Evolutionary conservation across 2,329 filamentous ascomycete genomes (phyloP).

Genomic region (Pseudogymnoascus sp.): DNA sequence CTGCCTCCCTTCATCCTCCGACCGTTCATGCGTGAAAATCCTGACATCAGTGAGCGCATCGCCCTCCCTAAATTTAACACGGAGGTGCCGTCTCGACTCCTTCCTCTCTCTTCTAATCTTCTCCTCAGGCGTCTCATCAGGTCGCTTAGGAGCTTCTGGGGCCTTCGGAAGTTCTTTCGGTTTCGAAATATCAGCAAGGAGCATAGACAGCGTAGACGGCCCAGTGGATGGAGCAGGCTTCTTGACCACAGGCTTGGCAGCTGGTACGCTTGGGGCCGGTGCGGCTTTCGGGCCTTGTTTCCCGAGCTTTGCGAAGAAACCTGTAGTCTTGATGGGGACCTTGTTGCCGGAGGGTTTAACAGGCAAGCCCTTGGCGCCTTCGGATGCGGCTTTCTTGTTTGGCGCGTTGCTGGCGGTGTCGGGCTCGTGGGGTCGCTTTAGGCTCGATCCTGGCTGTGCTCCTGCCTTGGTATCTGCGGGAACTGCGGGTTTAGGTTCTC

Average conservation of each 20-base stretch:
- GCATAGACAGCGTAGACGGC: constrained; percentile 26
- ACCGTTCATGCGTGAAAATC: constrained; percentile 63
- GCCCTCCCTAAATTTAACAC: constrained; percentile 64
- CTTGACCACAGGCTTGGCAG: constrained; percentile 26
- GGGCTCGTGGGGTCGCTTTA: constrained; percentile 27
- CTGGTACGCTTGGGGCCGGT: constrained; percentile 11
- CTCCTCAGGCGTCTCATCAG: constrained; percentile 58
- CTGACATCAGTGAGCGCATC: constrained; percentile 57
- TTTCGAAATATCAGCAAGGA: constrained; percentile 27
- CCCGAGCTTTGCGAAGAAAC: constrained; percentile 13
- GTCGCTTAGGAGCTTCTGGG: constrained; percentile 21
- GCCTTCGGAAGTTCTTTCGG: constrained; percentile 26
- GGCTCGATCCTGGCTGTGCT: neutral
- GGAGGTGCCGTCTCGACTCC: constrained; percentile 60
- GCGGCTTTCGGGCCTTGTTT: constrained; percentile 18
- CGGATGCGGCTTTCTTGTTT: constrained; percentile 27
- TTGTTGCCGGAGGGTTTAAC: constrained; percentile 18
- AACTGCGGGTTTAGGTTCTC: constrained; percentile 18
- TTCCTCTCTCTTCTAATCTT: constrained; percentile 61
- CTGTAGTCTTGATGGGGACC: constrained; percentile 16
- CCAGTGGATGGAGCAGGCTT: constrained; percentile 24
- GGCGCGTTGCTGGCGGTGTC: constrained; percentile 25
- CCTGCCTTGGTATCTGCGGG: constrained; percentile 16
- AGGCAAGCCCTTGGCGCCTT: constrained; percentile 26
- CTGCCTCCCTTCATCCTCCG: constrained; percentile 60